These are phyloP conservation scores for Pyrenophora seminiperda DNA, from an alignment of 2,329 filamentous ascomycete species.

Conservation along the genomic window DNA sequence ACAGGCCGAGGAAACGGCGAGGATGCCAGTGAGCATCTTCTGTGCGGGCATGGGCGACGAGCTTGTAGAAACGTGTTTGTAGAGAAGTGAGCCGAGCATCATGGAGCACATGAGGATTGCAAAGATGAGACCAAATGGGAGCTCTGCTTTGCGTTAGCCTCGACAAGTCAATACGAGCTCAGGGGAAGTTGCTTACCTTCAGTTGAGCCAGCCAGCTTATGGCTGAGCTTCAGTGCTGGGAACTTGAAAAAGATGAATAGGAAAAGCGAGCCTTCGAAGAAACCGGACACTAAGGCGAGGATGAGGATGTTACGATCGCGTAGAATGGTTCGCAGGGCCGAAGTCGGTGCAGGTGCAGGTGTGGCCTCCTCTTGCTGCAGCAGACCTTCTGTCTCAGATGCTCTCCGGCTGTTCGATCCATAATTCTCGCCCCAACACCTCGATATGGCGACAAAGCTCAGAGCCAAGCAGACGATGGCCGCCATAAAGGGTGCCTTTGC, in stretches of 20 bases:
- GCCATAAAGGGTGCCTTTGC: slow-evolving; percentile 60
- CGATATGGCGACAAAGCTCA: slow-evolving; percentile 55
- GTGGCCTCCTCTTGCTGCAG: slow-evolving; percentile 37
- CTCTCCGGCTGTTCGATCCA: slow-evolving; percentile 39
- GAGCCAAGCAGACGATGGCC: slow-evolving; percentile 51
- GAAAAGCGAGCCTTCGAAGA: slow-evolving; percentile 67
- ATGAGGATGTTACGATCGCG: slow-evolving; percentile 57
- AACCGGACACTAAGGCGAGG: slow-evolving; percentile 59
- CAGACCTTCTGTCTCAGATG: slow-evolving; percentile 28
- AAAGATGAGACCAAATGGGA: slow-evolving; percentile 60
- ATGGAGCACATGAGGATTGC: slow-evolving; percentile 64
- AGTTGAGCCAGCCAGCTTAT: slow-evolving; percentile 35
- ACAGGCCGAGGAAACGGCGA: slow-evolving; percentile 35
- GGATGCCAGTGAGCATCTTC: slow-evolving; percentile 36
- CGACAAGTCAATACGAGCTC: no score
- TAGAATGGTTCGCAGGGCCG: slow-evolving; percentile 32
- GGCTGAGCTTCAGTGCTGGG: slow-evolving; percentile 54
- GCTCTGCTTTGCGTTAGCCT: slow-evolving; percentile 26
- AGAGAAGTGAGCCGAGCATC: slow-evolving; percentile 63
- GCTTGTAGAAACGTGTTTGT: slow-evolving; percentile 48
- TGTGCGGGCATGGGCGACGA: slow-evolving; percentile 29
- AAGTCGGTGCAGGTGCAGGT: slow-evolving; percentile 23
- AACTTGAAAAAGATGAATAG: slow-evolving; percentile 69
- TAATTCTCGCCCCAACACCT: slow-evolving; percentile 61
- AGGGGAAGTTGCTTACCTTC: slow-evolving; percentile 24